Evolutionary conservation across 1,284 basidiomycete species (phyloP).

Genomic region (Tilletia setariae): DNA sequence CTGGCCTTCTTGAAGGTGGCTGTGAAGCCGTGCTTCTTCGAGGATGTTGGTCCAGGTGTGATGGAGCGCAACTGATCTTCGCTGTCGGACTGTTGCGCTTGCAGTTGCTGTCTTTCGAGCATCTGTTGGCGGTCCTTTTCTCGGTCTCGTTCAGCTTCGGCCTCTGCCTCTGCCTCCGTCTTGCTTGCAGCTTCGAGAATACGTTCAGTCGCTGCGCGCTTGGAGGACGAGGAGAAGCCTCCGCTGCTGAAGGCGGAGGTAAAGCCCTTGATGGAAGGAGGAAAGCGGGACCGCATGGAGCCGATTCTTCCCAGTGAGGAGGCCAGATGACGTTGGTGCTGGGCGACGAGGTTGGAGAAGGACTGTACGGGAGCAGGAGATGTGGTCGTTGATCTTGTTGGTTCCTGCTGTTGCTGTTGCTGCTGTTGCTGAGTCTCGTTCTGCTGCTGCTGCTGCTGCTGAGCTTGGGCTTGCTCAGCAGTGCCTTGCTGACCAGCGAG

Average conservation of each 20-base stretch:
- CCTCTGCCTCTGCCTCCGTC: conserved; percentile 33
- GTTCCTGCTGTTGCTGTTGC: conserved; percentile 16
- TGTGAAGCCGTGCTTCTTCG: conserved; percentile 1
- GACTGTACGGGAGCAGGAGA: conserved; percentile 17
- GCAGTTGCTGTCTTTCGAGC: background rate
- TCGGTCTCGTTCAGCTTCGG: conserved; percentile 19
- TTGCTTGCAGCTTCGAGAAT: conserved; percentile 38
- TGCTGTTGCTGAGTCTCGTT: conserved; percentile 18
- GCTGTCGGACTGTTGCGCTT: background rate
- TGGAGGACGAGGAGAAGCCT: conserved; percentile 22
- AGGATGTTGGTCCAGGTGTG: conserved; percentile 8
- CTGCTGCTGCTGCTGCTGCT: conserved; percentile 18
- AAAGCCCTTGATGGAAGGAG: conserved; percentile 49
- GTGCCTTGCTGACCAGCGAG: background rate
- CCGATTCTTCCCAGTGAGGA: conserved; percentile 38
- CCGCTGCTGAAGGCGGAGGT: conserved; percentile 41
- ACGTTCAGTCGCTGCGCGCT: conserved; percentile 39
- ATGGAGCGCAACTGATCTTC: conserved; percentile 3
- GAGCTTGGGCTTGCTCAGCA: background rate
- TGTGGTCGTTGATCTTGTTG: conserved; percentile 9
- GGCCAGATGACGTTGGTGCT: conserved; percentile 16
- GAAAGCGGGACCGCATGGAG: conserved; percentile 48
- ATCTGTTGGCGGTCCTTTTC: background rate
- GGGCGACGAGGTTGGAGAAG: conserved; percentile 28
- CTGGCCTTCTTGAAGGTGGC: background rate